phyloP scores from a whole-genome alignment of 441 rosid genomes.

The Iberis amara region DNA sequence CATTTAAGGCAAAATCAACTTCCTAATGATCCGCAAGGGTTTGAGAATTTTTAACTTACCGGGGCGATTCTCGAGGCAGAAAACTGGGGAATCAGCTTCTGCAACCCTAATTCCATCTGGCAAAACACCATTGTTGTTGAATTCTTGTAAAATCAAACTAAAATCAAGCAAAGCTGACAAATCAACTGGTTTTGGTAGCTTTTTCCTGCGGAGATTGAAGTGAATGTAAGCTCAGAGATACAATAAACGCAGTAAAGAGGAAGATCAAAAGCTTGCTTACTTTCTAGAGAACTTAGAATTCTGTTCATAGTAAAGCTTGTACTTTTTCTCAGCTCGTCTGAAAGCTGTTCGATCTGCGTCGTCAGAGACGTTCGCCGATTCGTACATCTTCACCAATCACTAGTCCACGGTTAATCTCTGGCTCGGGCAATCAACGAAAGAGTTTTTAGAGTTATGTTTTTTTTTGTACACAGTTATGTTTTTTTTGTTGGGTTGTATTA shows the following conservation, averaged over 20 bases:
- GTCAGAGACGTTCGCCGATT: constrained; percentile 36
- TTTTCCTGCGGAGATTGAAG: constrained; percentile 48
- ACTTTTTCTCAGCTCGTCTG: constrained; percentile 80
- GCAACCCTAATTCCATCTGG: constrained; percentile 46
- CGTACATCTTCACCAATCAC: constrained; percentile 47
- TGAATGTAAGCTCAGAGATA: neutral
- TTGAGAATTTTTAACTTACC: constrained; percentile 36
- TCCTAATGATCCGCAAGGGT: neutral
- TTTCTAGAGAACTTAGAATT: constrained; percentile 49
- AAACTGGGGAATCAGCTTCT: constrained; percentile 37
- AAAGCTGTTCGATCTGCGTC: constrained; percentile 58
- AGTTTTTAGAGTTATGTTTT: neutral
- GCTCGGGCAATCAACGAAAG: neutral
- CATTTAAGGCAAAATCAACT: neutral
- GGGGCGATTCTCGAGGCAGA: constrained; percentile 58
- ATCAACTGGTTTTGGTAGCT: constrained; percentile 64
- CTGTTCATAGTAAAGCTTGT: constrained; percentile 68
- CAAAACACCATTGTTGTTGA: constrained; percentile 37
- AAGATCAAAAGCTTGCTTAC: constrained; percentile 28
- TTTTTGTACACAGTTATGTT: too few species aligned
- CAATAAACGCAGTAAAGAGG: constrained; percentile 16
- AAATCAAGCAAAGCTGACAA: constrained; percentile 70
- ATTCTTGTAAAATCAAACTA: constrained; percentile 38
- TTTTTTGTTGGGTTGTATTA: too few species aligned
- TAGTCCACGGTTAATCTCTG: neutral